A percentile compares a stretch with the other conserved stretches of the same genome.
phyloP scores from a whole-genome alignment of 768 basidiomycete species.

The Tubosaeta sp. region DNA sequence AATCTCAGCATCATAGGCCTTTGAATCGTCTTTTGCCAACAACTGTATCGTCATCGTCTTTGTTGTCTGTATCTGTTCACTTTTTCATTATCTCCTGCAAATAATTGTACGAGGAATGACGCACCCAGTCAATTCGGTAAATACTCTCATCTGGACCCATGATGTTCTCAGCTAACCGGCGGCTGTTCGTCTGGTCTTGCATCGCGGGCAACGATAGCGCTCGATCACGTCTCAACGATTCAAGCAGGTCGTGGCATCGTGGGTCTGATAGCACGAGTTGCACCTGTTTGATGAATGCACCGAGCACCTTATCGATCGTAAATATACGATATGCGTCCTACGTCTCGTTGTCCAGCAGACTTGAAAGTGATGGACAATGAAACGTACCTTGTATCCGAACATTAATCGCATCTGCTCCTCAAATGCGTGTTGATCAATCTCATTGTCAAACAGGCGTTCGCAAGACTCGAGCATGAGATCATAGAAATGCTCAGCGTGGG shows the following conservation, averaged over 20 bases:
- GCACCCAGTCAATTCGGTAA: constrained; percentile 78
- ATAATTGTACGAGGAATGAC: constrained; percentile 12
- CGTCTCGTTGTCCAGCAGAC: not conserved
- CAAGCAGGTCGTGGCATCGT: constrained; percentile 69
- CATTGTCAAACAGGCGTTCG: constrained; percentile 88
- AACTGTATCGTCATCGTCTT: constrained; percentile 70
- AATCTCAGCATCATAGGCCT: constrained; percentile 71
- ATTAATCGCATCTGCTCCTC: constrained; percentile 89
- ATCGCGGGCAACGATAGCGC: constrained; percentile 53
- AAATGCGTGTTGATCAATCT: constrained; percentile 80
- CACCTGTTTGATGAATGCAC: constrained; percentile 86
- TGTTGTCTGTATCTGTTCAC: constrained; percentile 53
- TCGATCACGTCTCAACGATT: constrained; percentile 66
- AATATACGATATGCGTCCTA: constrained; percentile 85
- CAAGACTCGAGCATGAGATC: constrained; percentile 80
- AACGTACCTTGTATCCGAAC: constrained; percentile 73
- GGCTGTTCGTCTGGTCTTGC: constrained; percentile 67
- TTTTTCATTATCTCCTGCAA: not conserved
- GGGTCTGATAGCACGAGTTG: constrained; percentile 65
- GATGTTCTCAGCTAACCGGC: constrained; percentile 64
- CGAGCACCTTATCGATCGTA: constrained; percentile 90
- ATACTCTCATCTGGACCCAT: constrained; percentile 74
- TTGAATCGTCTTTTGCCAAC: constrained; percentile 75
- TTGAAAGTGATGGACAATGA: not conserved
- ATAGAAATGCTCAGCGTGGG: constrained; percentile 68